Conservation (phyloP, 768 basidiomycete genomes). For the Russula foetens region DNA sequence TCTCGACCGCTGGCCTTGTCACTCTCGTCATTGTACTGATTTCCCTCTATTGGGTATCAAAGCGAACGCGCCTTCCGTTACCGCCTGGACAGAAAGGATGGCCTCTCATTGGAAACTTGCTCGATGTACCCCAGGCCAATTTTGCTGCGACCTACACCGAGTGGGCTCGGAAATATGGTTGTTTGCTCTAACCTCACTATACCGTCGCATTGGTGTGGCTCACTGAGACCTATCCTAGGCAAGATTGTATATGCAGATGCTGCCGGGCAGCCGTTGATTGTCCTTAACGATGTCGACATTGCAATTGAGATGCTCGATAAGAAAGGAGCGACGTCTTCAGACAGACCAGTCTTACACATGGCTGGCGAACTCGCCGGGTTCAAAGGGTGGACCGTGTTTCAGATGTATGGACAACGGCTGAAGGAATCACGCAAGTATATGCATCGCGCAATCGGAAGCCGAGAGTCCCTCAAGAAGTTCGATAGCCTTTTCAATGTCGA, state of each 20-base stretch:
- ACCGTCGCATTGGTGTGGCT: neutral
- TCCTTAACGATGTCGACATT: neutral
- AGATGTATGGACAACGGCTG: neutral
- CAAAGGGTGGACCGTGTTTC: neutral
- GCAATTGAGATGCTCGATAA: conserved; percentile 4
- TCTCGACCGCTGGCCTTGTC: neutral
- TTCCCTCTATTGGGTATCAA: neutral
- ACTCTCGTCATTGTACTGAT: neutral
- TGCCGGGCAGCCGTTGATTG: neutral
- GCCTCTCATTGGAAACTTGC: conserved; percentile 1
- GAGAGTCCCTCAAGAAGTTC: neutral
- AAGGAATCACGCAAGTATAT: conserved; percentile 2
- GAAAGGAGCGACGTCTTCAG: neutral
- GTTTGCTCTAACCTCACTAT: neutral
- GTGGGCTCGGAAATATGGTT: conserved; percentile 1
- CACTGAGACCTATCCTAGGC: neutral
- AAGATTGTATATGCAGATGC: neutral
- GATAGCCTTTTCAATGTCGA: neutral
- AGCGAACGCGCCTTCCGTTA: neutral
- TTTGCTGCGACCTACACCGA: neutral
- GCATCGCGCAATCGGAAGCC: neutral
- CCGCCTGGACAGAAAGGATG: conserved; percentile 1
- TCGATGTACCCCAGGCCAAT: neutral
- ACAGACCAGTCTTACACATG: neutral
- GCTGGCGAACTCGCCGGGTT: neutral